Evolutionary conservation across 202 grass and related monocot species (phyloP).

Genomic region (Cymbopogon flexuosus): DNA sequence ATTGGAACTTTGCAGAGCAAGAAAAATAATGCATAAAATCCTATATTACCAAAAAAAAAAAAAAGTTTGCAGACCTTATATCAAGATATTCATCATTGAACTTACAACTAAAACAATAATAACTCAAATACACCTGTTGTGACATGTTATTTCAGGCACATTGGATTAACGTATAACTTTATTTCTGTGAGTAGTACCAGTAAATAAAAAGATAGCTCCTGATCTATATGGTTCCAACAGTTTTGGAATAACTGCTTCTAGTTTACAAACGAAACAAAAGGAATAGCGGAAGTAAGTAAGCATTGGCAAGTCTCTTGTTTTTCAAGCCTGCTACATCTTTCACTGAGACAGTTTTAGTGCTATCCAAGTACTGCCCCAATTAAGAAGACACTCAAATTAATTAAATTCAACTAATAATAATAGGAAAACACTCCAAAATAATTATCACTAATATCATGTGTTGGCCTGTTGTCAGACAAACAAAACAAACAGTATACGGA

Average conservation of each 20-base stretch:
- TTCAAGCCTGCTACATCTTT: background rate
- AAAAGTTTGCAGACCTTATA: background rate
- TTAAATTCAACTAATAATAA: background rate
- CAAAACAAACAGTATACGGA: background rate
- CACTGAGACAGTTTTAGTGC: background rate
- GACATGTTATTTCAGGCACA: background rate
- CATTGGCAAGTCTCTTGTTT: conserved; percentile 10
- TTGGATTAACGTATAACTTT: background rate
- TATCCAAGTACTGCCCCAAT: background rate
- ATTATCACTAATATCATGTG: background rate
- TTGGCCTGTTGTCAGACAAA: background rate
- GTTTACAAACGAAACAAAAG: background rate
- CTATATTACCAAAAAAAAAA: background rate
- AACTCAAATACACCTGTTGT: background rate
- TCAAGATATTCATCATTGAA: background rate
- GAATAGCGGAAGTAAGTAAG: background rate
- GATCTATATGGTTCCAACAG: background rate
- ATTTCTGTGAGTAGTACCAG: background rate
- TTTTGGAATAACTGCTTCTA: background rate
- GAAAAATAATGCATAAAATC: background rate
- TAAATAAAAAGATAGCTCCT: background rate
- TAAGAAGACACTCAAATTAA: background rate
- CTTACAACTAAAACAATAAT: background rate
- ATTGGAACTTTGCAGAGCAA: background rate
- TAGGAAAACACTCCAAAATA: background rate